Evolutionary conservation across 2,329 filamentous ascomycete species (phyloP).

Genomic region (Colletotrichum sp.): DNA sequence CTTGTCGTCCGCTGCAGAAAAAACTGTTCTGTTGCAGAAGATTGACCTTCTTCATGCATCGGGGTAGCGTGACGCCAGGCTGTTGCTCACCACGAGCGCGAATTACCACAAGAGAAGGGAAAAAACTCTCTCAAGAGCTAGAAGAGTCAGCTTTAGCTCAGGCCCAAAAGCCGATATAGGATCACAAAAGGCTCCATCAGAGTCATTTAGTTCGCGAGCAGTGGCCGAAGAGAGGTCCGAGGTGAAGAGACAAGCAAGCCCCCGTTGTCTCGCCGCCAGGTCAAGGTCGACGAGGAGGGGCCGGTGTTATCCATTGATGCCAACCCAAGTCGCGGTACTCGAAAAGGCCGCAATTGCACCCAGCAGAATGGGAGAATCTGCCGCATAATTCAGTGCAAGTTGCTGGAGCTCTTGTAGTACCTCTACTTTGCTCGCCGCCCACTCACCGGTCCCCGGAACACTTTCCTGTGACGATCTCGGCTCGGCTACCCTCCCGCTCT

Average conservation of each 20-base stretch:
- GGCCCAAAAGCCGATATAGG: conserved; percentile 12
- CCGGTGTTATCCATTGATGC: conserved; percentile 5
- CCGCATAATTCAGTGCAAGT: background rate
- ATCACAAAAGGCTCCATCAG: conserved; percentile 10
- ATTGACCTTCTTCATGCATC: conserved; percentile 1
- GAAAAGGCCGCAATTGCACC: background rate
- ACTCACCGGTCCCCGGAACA: conserved; percentile 4
- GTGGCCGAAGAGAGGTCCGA: conserved; percentile 17
- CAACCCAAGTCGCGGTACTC: conserved; percentile 4
- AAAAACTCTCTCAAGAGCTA: background rate
- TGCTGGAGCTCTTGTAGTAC: background rate
- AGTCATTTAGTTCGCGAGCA: background rate
- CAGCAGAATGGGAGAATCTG: background rate
- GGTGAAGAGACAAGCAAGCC: background rate
- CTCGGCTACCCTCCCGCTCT: conserved; percentile 13
- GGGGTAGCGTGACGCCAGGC: background rate
- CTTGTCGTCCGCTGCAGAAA: background rate
- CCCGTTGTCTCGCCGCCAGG: background rate
- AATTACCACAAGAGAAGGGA: background rate
- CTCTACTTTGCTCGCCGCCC: conserved; percentile 2
- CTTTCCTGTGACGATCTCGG: conserved; percentile 18
- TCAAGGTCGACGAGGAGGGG: background rate
- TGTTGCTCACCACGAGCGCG: background rate
- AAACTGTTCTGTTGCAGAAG: conserved; percentile 9
- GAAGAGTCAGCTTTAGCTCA: background rate